Evolutionary conservation across 2,329 filamentous ascomycete genomes (phyloP), one percentile per base, ranked within the genome.

Genomic region (Lecanicillium sp.): DNA sequence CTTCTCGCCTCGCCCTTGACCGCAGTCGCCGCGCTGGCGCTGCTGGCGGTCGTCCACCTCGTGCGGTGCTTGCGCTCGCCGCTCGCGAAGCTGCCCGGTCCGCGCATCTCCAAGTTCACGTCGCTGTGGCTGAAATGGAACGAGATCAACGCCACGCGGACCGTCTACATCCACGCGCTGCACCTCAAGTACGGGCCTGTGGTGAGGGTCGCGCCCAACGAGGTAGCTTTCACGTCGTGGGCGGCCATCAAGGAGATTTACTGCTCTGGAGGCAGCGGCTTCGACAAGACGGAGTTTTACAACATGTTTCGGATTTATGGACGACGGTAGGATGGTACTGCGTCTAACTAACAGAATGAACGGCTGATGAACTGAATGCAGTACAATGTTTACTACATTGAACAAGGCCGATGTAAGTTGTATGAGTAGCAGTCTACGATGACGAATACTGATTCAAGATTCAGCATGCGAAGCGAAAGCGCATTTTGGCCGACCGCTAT

Each of bases 241-340:
- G 66, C 70, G 8, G 80, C 75, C 0, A 62, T 83, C 44, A 83
- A 78, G 58, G 77, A 82, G 62, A 83, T 83, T 38, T 85, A 84
- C 61, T 72, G 73, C 54, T 76, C 75, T 0, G 73, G 74, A 0
- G 79, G 79, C 4, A 82, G 78, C 56, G 80, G 79, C 20, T 84
- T 78, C 58, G 78, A 84, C 58, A 84, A 83, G 66, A 81, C 78
- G 0, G 74, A 78, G 49, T 83, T 83, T 54, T 84, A 84, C 56
- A 65, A 79, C 52, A 60, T 84, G 15, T 84, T 84, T 52, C 73
- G 59, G 49, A 68, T 81, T 3, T 83, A 78, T 54, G 75, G 73
- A 10, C 70, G 72, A 51, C 74, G 76, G 76, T 77, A 60, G 48
- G 67, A 56, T 14, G 4, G 14, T 17, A 19, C 15, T 12, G 14